Base-by-base conservation (phyloP, 1,139 yeast genomes). In the Debaryomyces singareniensis region DNA sequence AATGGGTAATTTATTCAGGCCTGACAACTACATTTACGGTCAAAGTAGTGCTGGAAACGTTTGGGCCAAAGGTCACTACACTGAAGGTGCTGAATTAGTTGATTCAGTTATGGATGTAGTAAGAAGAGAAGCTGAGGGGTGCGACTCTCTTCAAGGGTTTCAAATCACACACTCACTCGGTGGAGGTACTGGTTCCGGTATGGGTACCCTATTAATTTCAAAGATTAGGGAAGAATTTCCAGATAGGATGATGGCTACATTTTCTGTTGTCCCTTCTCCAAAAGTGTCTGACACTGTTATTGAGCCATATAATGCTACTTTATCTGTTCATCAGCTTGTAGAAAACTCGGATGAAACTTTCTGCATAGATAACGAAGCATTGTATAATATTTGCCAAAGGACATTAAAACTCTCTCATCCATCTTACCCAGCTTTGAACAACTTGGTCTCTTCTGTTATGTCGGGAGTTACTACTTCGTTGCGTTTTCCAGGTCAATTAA, bases 161-260 rank as follows among this genome's bases (percentile, higher is more conserved):
- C 95, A 85, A 64, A 80, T 86, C 51, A 77, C 95, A 32, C 96
- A 86, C 59, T 86, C 95, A 26, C 72, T 86, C 40, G 96, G 96
- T 60, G 96, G 96, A 61, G 96, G 96, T 68, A 86, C 96, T 32
- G 96, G 96, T 52, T 84, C 95, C 21, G 96, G 96, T 61, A 79
- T 86, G 89, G 96, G 95, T 52, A 84, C 95, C 27, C 61, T 85
- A 45, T 70, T 84, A 50, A 75, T 84, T 45, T 75, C 86, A 35
- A 79, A 78, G 51, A 80, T 84, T 49, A 75, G 87, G 58, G 94
- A 85, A 56, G 95, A 85, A 57, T 85, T 78, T 49, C 87, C 94
- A 30, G 96, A 86, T 60, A 79, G 95, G 68, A 86, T 86, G 95
- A 79, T 85, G 85, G 94, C 95, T 24, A 85, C 95, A 16, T 86